phyloP scores from a whole-genome alignment of 176 grass and related monocot genomes.

The Thinopyrum elongatum region DNA sequence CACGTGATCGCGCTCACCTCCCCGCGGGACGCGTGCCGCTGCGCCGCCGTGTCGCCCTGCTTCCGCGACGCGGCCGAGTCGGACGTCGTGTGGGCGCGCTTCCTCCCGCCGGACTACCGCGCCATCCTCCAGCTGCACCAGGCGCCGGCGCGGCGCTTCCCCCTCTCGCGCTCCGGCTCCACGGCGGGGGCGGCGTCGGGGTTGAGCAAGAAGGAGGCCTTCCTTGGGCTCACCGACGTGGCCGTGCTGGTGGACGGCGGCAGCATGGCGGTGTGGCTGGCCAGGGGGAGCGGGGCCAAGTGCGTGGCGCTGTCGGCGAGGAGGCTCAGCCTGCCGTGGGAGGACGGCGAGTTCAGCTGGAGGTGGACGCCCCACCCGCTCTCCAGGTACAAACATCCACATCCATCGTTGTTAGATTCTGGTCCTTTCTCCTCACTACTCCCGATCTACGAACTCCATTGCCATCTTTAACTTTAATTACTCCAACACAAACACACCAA shows the following conservation, averaged over 20 bases:
- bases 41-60: slow-evolving; percentile 35
- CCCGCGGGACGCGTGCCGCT: slow-evolving; percentile 31
- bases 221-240: slow-evolving; percentile 30
- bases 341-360: neutral
- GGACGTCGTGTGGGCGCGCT: slow-evolving; percentile 32
- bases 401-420: neutral
- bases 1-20: slow-evolving; percentile 45
- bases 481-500: neutral
- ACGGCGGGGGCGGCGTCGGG: neutral
- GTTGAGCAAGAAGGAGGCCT: slow-evolving; percentile 21
- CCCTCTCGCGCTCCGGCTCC: neutral
- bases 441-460: neutral
- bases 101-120: slow-evolving; percentile 32
- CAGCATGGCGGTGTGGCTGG: neutral
- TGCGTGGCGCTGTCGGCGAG: neutral
- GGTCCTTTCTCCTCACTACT: neutral
- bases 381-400: neutral
- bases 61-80: slow-evolving; percentile 45
- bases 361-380: neutral
- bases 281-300: neutral
- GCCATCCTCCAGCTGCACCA: neutral
- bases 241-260: neutral
- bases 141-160: neutral
- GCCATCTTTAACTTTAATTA: neutral
- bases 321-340: neutral